phyloP scores from a whole-genome alignment of 164 flowering plant species.

The Vitis rupestris region DNA sequence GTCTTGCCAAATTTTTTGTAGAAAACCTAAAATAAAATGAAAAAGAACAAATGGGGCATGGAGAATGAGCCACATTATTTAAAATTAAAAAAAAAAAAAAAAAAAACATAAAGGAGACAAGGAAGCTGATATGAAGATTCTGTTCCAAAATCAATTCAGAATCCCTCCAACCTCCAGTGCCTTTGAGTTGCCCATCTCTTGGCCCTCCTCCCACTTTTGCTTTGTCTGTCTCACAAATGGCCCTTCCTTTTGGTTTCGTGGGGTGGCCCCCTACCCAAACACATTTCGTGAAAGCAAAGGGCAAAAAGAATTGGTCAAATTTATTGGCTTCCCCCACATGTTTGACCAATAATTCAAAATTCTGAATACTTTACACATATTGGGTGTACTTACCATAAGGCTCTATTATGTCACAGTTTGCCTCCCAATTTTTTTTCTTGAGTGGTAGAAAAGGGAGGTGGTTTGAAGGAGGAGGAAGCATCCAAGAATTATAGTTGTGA shows the following conservation, averaged over 20 bases:
- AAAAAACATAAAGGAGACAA: neutral
- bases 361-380: no score
- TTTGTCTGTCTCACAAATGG: neutral
- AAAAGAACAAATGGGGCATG: neutral
- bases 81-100: neutral
- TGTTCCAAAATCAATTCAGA: conserved; percentile 5
- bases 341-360: no score
- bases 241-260: no score
- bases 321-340: no score
- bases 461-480: conserved; percentile 8
- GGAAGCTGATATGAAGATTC: conserved; percentile 3
- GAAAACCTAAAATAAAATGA: no score
- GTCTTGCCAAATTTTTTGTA: no score
- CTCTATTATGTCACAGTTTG: no score
- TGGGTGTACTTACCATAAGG: no score
- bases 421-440: no score
- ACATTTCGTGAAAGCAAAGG: neutral
- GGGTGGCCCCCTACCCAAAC: no score
- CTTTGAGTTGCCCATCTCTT: conserved; percentile 17
- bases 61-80: neutral
- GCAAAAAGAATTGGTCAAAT: neutral
- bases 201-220: neutral
- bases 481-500: neutral
- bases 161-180: neutral
- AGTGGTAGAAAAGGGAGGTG: neutral